phyloP scores from a whole-genome alignment of 2,329 filamentous ascomycete genomes.

The Neopestalotiopsis sp. region DNA sequence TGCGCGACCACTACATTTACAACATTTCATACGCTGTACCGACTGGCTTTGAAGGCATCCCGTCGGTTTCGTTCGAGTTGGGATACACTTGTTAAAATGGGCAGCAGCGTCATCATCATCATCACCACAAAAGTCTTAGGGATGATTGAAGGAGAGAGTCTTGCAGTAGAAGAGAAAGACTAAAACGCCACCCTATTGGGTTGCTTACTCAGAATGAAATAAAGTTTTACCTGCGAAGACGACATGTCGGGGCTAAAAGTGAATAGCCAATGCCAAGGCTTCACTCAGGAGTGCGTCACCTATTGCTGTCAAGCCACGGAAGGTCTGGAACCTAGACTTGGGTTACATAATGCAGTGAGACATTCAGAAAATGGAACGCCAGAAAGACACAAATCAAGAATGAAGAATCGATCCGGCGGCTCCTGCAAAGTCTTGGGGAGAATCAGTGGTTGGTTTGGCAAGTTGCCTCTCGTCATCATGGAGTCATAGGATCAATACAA shows the following conservation, averaged over 20 bases:
- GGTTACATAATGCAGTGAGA: background rate
- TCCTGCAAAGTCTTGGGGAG: background rate
- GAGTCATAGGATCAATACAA: background rate
- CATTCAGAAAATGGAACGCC: background rate
- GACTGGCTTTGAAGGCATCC: slow-evolving; percentile 41
- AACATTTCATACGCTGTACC: slow-evolving; percentile 53
- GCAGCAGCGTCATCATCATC: background rate
- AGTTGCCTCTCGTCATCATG: slow-evolving; percentile 6
- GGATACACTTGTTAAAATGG: slow-evolving; percentile 32
- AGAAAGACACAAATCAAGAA: background rate
- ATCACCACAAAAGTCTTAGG: background rate
- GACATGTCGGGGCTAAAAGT: background rate
- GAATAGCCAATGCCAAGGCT: background rate
- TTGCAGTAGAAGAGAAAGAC: background rate
- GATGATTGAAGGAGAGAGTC: background rate
- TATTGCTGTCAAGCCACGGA: no score
- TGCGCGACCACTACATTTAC: slow-evolving; percentile 48
- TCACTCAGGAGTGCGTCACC: no score
- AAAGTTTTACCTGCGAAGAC: background rate
- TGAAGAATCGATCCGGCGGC: background rate
- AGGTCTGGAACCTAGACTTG: background rate
- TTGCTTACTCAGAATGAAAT: slow-evolving; percentile 5
- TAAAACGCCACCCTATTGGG: background rate
- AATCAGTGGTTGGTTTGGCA: background rate
- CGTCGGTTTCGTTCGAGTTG: slow-evolving; percentile 40